Evolutionary conservation across 371 early-diverging fungal species (phyloP), one percentile per base, ranked within the genome.

Genomic region (Mortierella sp.): DNA sequence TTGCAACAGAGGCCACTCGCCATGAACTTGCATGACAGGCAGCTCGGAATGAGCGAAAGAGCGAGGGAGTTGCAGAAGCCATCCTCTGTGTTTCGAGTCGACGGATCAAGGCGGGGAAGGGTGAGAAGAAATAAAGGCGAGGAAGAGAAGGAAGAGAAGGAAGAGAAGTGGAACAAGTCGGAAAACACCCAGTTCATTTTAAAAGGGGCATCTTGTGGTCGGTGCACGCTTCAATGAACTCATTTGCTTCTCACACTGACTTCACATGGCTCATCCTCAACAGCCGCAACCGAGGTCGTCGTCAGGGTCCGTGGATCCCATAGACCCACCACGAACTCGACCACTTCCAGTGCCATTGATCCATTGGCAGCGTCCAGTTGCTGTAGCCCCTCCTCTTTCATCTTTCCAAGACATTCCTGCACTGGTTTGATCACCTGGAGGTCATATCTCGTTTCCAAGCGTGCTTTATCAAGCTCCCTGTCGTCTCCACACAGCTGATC

Each of bases 241-340:
- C 60, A 64, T 71, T 64, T 71, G 39, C 60, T 51, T 12, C 57
- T 48, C 2, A 56, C 60, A 18, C 60, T 60, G 45, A 14, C 59
- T 14, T 16, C 48, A n/a, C 50, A 24, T 0, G 39, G 54, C 3
- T 54, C 54, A 24, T 54, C 59, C 24, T 58, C 55, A 14, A 34
- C 53, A 18, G 48, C 14, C 12, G 31, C 39, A 19, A 54, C 50
- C 2, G 47, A 12, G 13, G 42, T 0, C 2, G 47, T 31, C 1
- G 38, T 39, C 21, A 73, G n/a, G 13, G 67, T 41, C 28, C 68
- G 74, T 13, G 56, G 28, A 53, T 73, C 69, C 74, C 74, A 73
- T 8, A 68, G 27, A 30, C 18, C 48, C 16, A 73, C 57, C 4
- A 73, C 39, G 38, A 56, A 67, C 8, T 61, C 69, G 16, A 68